These are phyloP conservation scores for Acephala macrosclerotiorum DNA, from an alignment of 2,329 filamentous ascomycete genomes.

Conservation along the genomic window DNA sequence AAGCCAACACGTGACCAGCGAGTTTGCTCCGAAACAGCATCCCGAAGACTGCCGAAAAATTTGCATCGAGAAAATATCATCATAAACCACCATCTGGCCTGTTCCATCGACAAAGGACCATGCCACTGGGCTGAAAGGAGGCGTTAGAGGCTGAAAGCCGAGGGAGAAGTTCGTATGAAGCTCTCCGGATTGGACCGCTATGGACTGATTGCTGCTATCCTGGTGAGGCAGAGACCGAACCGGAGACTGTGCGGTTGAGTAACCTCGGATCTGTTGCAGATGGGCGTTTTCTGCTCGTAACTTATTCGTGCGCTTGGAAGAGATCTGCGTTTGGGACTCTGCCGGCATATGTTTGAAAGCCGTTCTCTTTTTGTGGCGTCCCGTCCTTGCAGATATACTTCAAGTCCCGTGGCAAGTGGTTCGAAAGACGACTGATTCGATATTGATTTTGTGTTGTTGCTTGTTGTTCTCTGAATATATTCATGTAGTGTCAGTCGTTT, in stretches of 20 bases:
- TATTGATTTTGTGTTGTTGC: neutral
- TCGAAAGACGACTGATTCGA: neutral
- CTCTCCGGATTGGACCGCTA: constrained; percentile 4
- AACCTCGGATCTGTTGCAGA: neutral
- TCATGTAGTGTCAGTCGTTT: neutral
- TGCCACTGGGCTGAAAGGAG: neutral
- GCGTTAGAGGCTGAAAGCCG: constrained; percentile 1
- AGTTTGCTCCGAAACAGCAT: constrained; percentile 6
- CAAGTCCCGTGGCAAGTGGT: neutral
- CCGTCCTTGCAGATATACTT: neutral
- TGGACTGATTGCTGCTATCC: neutral
- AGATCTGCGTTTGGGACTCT: neutral
- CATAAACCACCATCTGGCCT: neutral
- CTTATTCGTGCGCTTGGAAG: neutral
- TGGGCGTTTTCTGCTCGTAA: neutral
- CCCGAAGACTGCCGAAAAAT: constrained; percentile 14
- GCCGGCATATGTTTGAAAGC: neutral
- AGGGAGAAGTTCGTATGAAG: neutral
- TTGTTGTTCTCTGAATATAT: neutral
- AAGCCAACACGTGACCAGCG: constrained; percentile 1
- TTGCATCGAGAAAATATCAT: neutral
- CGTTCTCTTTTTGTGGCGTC: neutral
- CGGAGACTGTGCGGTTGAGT: neutral
- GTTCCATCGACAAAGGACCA: neutral
- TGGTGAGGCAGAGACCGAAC: neutral